phyloP scores from a whole-genome alignment of 805 yeast genomes.

The Suhomyces sp. region DNA sequence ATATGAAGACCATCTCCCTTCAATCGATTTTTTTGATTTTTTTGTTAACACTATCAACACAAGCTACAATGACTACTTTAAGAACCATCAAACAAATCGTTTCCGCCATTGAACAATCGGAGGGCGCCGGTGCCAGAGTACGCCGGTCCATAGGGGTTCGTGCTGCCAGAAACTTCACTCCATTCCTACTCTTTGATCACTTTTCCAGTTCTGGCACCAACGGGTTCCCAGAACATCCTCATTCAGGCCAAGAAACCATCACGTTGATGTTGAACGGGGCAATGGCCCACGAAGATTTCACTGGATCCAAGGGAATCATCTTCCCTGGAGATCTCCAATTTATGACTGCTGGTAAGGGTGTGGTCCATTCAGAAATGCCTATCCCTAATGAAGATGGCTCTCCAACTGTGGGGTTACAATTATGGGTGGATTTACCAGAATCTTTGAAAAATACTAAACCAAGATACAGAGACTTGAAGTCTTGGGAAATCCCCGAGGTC shows the following conservation, averaged over 20 bases:
- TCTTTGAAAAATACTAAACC: conserved; percentile 63
- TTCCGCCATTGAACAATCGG: conserved; percentile 66
- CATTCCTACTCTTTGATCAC: conserved; percentile 81
- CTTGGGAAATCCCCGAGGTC: conserved; percentile 68
- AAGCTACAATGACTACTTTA: conserved; percentile 41
- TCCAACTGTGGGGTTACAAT: conserved; percentile 64
- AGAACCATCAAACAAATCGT: conserved; percentile 35
- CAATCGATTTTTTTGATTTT: too few relatives aligned
- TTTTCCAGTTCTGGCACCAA: conserved; percentile 62
- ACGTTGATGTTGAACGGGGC: conserved; percentile 65
- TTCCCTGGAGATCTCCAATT: conserved; percentile 85
- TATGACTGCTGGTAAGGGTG: conserved; percentile 91
- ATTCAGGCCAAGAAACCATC: conserved; percentile 80
- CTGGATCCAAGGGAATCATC: conserved; percentile 77
- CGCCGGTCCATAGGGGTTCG: conserved; percentile 76
- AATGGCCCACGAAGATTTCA: conserved; percentile 82
- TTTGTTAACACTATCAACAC: background rate
- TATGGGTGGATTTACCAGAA: conserved; percentile 84
- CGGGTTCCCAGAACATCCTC: conserved; percentile 86
- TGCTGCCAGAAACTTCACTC: conserved; percentile 71
- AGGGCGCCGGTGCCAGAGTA: conserved; percentile 87
- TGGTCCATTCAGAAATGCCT: conserved; percentile 87
- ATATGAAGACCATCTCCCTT: too few relatives aligned
- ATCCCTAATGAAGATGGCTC: conserved; percentile 49
- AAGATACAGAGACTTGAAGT: conserved; percentile 73